Conservation (phyloP, 495 filamentous ascomycete species). For the Neurospora sp. region DNA sequence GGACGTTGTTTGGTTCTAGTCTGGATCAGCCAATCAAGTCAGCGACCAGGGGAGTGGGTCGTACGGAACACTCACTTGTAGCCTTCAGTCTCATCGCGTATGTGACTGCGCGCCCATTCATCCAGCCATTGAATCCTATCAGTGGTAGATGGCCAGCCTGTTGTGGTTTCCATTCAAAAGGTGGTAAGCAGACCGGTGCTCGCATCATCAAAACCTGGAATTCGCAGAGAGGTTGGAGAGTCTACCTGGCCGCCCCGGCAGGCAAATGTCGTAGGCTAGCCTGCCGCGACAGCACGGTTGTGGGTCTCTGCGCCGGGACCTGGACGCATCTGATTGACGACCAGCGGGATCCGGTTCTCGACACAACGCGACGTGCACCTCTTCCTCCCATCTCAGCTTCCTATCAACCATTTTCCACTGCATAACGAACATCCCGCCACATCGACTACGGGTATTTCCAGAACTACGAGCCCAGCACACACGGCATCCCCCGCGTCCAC, state of each 20-base stretch:
- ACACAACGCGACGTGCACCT: not conserved
- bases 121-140: not conserved
- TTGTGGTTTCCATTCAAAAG: not conserved
- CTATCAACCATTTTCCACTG: not conserved
- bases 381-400: not conserved
- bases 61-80: not conserved
- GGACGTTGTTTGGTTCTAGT: not conserved
- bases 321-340: not conserved
- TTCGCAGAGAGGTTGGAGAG: not conserved
- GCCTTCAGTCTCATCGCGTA: not conserved
- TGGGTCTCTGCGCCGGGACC: not conserved
- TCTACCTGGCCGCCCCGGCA: no score
- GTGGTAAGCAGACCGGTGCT: not conserved
- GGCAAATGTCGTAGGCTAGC: not conserved
- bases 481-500: not conserved
- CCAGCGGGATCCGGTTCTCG: not conserved
- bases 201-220: not conserved
- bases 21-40: not conserved
- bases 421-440: not conserved
- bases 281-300: not conserved
- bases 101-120: not conserved
- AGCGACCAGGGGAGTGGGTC: not conserved
- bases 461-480: not conserved
- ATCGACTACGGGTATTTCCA: not conserved
- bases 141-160: not conserved